A percentile compares a stretch with the other conserved stretches of the same genome.
Evolutionary conservation across 306 rosid genomes (phyloP).

Genomic region (Begonia loranthoides): DNA sequence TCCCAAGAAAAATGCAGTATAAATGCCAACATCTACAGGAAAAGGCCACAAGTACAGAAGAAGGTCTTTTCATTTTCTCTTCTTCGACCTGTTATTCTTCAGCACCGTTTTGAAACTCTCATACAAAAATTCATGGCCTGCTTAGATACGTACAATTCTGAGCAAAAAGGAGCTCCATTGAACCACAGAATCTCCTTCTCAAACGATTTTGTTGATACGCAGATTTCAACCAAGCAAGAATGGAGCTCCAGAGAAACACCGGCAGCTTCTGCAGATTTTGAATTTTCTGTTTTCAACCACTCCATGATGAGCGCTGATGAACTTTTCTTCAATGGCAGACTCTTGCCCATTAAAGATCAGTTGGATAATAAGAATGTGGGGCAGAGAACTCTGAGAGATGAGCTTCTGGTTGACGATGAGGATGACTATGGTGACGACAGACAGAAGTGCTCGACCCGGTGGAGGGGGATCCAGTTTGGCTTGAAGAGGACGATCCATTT

Average conservation of each 20-base stretch:
- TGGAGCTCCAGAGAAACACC: conserved; percentile 16
- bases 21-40: too few relatives aligned
- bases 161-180: conserved; percentile 51
- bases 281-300: conserved; percentile 52
- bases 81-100: too few relatives aligned
- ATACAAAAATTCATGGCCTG: conserved; percentile 39
- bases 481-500: conserved; percentile 24
- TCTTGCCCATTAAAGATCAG: conserved; percentile 59
- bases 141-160: conserved; percentile 68
- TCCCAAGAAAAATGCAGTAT: too few relatives aligned
- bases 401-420: conserved; percentile 40
- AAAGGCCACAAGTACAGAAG: too few relatives aligned
- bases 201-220: conserved; percentile 68
- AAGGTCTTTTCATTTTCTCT: too few relatives aligned
- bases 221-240: not conserved
- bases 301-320: conserved; percentile 94
- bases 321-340: conserved; percentile 72
- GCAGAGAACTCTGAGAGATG: conserved; percentile 66
- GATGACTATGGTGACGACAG: conserved; percentile 47
- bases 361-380: conserved; percentile 16
- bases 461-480: conserved; percentile 71
- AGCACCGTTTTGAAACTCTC: too few relatives aligned
- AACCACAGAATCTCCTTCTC: conserved; percentile 95
- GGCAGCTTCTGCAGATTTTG: conserved; percentile 53
- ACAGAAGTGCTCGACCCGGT: conserved; percentile 27